Percentiles rank a stretch among this genome's conserved stretches.
Evolutionary conservation across 2,329 filamentous ascomycete species (phyloP).

Genomic region (Chaetomiaceae sp.): DNA sequence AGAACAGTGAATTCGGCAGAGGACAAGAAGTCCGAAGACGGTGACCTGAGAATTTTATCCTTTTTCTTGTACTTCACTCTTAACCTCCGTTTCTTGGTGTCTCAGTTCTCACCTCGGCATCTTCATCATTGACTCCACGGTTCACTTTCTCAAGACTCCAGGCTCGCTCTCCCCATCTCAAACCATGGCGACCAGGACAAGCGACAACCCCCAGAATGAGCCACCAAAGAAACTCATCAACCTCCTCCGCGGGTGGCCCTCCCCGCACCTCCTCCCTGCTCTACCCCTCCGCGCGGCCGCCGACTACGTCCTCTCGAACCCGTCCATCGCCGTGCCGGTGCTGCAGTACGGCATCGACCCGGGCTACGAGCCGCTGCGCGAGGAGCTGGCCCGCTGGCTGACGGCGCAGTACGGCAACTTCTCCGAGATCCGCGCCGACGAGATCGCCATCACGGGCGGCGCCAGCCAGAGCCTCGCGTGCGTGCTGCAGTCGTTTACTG

Average conservation of each 20-base stretch:
- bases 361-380: conserved; percentile 66
- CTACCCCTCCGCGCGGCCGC: conserved; percentile 57
- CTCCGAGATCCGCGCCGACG: conserved; percentile 35
- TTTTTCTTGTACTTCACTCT: too few relatives aligned
- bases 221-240: conserved; percentile 47
- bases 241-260: conserved; percentile 65
- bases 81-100: too few relatives aligned
- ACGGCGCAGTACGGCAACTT: conserved; percentile 53
- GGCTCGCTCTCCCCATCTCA: too few relatives aligned
- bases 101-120: too few relatives aligned
- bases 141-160: too few relatives aligned
- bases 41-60: too few relatives aligned
- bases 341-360: conserved; percentile 75
- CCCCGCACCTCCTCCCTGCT: conserved; percentile 58
- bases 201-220: background rate
- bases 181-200: background rate
- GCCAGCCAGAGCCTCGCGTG: conserved; percentile 78
- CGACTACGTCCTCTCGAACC: conserved; percentile 55
- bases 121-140: too few relatives aligned
- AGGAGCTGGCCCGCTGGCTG: conserved; percentile 67
- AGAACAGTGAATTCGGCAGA: too few relatives aligned
- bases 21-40: too few relatives aligned
- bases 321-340: conserved; percentile 54
- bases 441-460: conserved; percentile 78
- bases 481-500: conserved; percentile 73